phyloP scores from a whole-genome alignment of 352 stramenopile genomes.

The Pythium scleroteichum region DNA sequence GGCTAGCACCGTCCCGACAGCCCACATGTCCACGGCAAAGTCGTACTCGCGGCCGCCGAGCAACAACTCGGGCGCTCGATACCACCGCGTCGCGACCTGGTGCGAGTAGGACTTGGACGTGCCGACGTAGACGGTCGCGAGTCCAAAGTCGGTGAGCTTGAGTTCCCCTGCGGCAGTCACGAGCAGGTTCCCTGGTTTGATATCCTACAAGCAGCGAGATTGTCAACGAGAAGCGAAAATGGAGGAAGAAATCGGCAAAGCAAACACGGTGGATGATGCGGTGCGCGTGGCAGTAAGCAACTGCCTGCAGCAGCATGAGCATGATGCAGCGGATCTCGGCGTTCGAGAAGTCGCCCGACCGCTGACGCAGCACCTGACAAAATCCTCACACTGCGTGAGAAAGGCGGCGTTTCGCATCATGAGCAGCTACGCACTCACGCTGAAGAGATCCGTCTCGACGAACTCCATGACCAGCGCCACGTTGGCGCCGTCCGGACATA shows the following conservation, averaged over 20 bases:
- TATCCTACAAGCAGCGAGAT: slow-evolving; percentile 35
- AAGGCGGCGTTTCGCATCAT: no score
- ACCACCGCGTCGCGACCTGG: slow-evolving; percentile 82
- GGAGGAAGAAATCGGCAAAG: neutral
- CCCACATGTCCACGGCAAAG: slow-evolving; percentile 69
- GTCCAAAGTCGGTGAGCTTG: slow-evolving; percentile 82
- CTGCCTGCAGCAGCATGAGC: slow-evolving; percentile 65
- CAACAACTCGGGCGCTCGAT: slow-evolving; percentile 79
- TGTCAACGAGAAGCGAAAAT: neutral
- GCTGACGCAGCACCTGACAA: slow-evolving; percentile 44
- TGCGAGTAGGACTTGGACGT: slow-evolving; percentile 52
- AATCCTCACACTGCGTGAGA: neutral
- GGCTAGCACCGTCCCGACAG: slow-evolving; percentile 61
- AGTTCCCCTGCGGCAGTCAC: slow-evolving; percentile 50
- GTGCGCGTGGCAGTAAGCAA: slow-evolving; percentile 60
- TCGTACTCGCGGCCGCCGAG: slow-evolving; percentile 72
- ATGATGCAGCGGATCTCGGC: slow-evolving; percentile 56
- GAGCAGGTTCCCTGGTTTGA: slow-evolving; percentile 78
- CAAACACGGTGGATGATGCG: slow-evolving; percentile 65
- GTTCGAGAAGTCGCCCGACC: slow-evolving; percentile 34
- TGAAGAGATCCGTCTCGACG: slow-evolving; percentile 63
- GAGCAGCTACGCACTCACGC: slow-evolving; percentile 26
- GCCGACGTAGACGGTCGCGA: slow-evolving; percentile 62
- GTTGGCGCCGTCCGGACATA: slow-evolving; percentile 52
- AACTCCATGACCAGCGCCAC: slow-evolving; percentile 77